Evolutionary conservation across 805 yeast genomes (phyloP), one percentile per base, ranked within the genome.

Genomic region (Pachysolen tannophilus): DNA sequence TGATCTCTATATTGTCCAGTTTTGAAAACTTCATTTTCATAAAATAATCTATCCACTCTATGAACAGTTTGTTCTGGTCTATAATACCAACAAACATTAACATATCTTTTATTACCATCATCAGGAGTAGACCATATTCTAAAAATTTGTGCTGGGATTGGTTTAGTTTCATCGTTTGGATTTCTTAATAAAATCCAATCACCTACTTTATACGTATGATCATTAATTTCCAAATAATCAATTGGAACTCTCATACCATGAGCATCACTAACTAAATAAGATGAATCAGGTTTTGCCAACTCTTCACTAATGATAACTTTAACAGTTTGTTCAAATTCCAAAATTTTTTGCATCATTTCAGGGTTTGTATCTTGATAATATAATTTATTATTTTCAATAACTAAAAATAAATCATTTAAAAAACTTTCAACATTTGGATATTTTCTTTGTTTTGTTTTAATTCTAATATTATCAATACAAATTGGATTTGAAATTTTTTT

Each of bases 21-120:
- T 59, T 92, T 92, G 58, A 90, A 86, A 24, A 92, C 97, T 61
- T 92, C 98, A 54, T 92, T 87, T 46, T 81, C 86, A 60, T 83
- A 85, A 56, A 92, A 92, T 37, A 87, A 61, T 50, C 95, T 69
- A 59, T 92, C 97, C 29, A 70, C 81, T 47, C 94, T 73, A 58
- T 92, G 98, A 30, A 92, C 94, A 0, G 98, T 92, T 67, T 94
- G 97, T 56, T 92, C 97, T 1, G 98, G 96, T 47, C 97, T 76
- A 51, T 85, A 82, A 59, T 90, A 92, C 98, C 97, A 92, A 64
- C 97, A 92, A 26, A 85, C 95, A 54, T 92, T 90, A 52, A 88
- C 72, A 77, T 88, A 88, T 41, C 80, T 73, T 48, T 79, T 78
- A 8, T 75, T 74, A 37, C 88, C 94, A 44, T 87, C 94, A 14